Percentiles rank a stretch among this genome's conserved stretches.
phyloP scores from a whole-genome alignment of 2,329 filamentous ascomycete species.

The Diaporthe sp. region DNA sequence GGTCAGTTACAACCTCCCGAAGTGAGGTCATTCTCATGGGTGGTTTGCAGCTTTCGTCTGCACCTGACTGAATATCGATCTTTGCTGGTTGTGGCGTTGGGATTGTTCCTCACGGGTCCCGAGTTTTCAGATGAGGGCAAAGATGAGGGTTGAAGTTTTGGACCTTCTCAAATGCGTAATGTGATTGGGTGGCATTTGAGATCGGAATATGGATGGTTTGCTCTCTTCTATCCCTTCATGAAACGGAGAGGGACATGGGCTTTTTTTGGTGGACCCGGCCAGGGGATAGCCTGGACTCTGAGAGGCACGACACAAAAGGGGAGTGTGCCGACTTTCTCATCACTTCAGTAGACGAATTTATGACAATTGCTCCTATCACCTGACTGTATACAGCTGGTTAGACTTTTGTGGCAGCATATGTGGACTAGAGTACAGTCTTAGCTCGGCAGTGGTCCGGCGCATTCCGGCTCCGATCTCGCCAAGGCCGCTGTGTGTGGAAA shows the following conservation, averaged over 20 bases:
- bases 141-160: not conserved
- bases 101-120: not conserved
- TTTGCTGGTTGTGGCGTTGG: not conserved
- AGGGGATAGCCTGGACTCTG: not conserved
- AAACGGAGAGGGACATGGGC: not conserved
- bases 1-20: not conserved
- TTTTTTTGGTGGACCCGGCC: not conserved
- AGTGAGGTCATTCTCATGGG: not conserved
- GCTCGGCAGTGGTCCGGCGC: not conserved
- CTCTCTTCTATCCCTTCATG: not conserved
- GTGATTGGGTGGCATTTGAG: not conserved
- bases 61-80: too few relatives aligned
- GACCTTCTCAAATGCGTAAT: not conserved
- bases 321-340: not conserved
- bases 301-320: not conserved
- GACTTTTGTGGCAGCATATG: accelerated
- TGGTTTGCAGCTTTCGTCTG: not conserved
- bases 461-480: conserved; percentile 3
- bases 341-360: not conserved
- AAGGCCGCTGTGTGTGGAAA: not conserved
- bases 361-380: not conserved
- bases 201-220: not conserved
- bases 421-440: not conserved
- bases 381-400: not conserved
- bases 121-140: too few relatives aligned